Evolutionary conservation across 1,139 yeast species (phyloP).

Genomic region (Blastobotrys serpentis): DNA sequence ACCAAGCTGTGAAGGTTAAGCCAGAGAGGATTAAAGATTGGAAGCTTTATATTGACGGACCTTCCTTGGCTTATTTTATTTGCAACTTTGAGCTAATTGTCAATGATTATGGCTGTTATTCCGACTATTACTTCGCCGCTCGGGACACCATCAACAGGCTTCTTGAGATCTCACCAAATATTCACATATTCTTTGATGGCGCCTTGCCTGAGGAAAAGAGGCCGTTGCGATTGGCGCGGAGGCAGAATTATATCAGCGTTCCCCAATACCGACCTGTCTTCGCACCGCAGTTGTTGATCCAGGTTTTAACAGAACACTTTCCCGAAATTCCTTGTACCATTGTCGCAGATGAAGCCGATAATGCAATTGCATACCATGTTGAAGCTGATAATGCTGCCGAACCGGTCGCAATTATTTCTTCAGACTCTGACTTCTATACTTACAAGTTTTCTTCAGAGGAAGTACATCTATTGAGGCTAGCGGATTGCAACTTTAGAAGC

Average conservation of each 20-base stretch:
- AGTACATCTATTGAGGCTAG: slow-evolving; percentile 8
- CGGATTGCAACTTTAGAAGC: slow-evolving; percentile 10
- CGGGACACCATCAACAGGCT: slow-evolving; percentile 5
- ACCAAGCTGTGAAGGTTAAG: background rate
- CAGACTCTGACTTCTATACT: slow-evolving; percentile 24
- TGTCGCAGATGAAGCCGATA: slow-evolving; percentile 24
- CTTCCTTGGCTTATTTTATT: slow-evolving; percentile 19
- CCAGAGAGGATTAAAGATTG: slow-evolving; percentile 4
- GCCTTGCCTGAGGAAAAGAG: slow-evolving; percentile 15
- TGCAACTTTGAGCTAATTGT: slow-evolving; percentile 12
- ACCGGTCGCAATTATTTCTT: slow-evolving; percentile 14
- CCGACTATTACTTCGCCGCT: slow-evolving; percentile 4
- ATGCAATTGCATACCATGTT: slow-evolving; percentile 18
- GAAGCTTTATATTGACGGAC: slow-evolving; percentile 20
- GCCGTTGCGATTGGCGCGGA: slow-evolving; percentile 9
- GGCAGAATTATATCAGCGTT: slow-evolving; percentile 1
- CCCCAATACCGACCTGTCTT: background rate
- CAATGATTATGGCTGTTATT: slow-evolving; percentile 8
- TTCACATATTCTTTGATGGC: slow-evolving; percentile 17
- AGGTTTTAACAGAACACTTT: slow-evolving; percentile 12
- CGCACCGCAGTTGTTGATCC: slow-evolving; percentile 14
- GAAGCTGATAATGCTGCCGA: background rate
- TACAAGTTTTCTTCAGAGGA: slow-evolving; percentile 11
- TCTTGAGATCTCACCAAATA: background rate
- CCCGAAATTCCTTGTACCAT: slow-evolving; percentile 14